A percentile compares a stretch with the other conserved stretches of the same genome.
phyloP scores from a whole-genome alignment of 2,329 filamentous ascomycete species.

The Aureobasidium sp. region DNA sequence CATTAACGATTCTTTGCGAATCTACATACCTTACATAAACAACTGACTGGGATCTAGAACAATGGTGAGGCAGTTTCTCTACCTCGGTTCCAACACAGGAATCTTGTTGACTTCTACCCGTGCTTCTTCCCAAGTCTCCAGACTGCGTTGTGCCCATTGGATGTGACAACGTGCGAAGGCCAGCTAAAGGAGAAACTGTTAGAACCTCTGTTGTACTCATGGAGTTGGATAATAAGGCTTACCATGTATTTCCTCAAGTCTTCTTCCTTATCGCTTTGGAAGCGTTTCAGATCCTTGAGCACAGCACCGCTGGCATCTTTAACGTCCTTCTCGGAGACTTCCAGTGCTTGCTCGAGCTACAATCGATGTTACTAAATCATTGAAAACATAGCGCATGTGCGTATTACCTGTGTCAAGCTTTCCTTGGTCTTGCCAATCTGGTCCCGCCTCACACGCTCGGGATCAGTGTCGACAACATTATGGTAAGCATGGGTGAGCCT shows the following conservation, averaged over 20 bases:
- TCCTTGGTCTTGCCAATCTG: slow-evolving; percentile 94
- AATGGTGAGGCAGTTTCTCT: background rate
- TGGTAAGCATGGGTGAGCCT: slow-evolving; percentile 92
- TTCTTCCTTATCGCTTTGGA: slow-evolving; percentile 92
- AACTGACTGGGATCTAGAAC: background rate
- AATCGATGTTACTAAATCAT: no score
- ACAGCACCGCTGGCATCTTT: slow-evolving; percentile 86
- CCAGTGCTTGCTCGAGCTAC: slow-evolving; percentile 80
- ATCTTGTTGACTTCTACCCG: slow-evolving; percentile 84
- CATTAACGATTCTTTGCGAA: slow-evolving; percentile 4
- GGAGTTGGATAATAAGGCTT: slow-evolving; percentile 27
- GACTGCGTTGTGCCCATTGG: slow-evolving; percentile 86
- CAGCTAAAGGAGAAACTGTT: slow-evolving; percentile 45
- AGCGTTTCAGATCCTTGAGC: slow-evolving; percentile 80
- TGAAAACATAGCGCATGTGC: no score
- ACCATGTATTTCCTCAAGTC: slow-evolving; percentile 95
- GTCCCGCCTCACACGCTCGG: slow-evolving; percentile 83
- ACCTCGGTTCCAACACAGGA: slow-evolving; percentile 13
- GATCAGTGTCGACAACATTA: slow-evolving; percentile 92
- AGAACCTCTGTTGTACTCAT: no score
- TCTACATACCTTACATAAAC: background rate
- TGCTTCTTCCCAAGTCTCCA: slow-evolving; percentile 89
- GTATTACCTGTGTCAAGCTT: slow-evolving; percentile 54
- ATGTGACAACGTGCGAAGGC: slow-evolving; percentile 88
- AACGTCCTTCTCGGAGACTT: slow-evolving; percentile 83